A percentile compares a stretch with the other conserved stretches of the same genome.
These are phyloP conservation scores for Cladosporium sp. DNA, from an alignment of 2,329 filamentous ascomycete species.

Conservation along the genomic window DNA sequence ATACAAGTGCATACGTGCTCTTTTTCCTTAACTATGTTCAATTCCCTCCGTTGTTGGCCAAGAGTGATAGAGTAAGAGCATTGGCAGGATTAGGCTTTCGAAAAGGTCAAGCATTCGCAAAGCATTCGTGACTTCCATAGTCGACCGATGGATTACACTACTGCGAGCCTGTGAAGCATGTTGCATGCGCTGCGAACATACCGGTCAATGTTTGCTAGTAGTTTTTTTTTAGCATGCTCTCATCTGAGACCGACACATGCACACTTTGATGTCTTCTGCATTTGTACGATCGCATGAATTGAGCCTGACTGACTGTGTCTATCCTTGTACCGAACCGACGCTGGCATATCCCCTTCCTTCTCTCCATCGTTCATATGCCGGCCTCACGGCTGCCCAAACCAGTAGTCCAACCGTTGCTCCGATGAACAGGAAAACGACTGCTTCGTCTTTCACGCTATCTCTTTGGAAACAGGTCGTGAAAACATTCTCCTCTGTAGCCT, in stretches of 20 bases:
- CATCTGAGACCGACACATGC: background rate
- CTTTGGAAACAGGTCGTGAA: conserved; percentile 65
- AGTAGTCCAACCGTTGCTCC: conserved; percentile 58
- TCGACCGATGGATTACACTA: too few species aligned
- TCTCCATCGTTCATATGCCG: conserved; percentile 53
- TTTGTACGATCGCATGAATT: too few species aligned
- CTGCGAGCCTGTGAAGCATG: too few species aligned
- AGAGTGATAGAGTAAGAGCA: too few species aligned
- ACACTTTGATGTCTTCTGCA: too few species aligned
- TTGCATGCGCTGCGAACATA: background rate
- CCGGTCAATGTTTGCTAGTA: background rate
- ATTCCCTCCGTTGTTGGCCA: too few species aligned
- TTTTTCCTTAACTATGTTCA: too few species aligned
- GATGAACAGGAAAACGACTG: conserved; percentile 64
- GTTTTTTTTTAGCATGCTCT: background rate
- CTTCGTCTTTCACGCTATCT: conserved; percentile 64
- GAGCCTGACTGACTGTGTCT: background rate
- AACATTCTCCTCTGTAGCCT: conserved; percentile 61
- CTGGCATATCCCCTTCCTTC: conserved; percentile 3
- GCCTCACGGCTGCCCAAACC: conserved; percentile 56
- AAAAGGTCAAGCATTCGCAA: too few species aligned
- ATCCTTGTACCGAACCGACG: background rate
- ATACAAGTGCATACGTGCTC: background rate
- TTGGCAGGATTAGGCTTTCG: too few species aligned
- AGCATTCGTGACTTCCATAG: too few species aligned